Base-by-base conservation (phyloP, 2,329 filamentous ascomycete genomes). In the Raffaelea ambrosiae region DNA sequence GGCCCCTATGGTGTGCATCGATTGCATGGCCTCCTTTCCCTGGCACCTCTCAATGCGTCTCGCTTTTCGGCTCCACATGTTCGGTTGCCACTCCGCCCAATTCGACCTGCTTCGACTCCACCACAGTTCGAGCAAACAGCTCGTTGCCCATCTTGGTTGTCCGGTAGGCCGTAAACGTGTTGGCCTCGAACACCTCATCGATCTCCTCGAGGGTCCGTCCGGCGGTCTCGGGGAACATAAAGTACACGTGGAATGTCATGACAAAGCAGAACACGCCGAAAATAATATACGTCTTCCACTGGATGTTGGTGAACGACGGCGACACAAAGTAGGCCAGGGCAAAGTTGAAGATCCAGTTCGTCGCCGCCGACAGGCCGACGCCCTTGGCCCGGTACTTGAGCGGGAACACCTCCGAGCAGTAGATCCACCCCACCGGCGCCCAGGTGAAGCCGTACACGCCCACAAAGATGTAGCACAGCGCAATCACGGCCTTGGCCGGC, bases 381-480 rank as follows among this genome's bases (percentile, higher is more conserved):
- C 77, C 78, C 3, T 70, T 75, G 3, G 77, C 78, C 31, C 79
- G 72, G 0, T 76, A 79, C 50, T 77, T 75, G 3, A 82, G 67
- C 0, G 76, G 78, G 73, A 76, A 83, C 3, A 82, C 74, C 61
- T 85, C 81, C 16, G 78, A 76, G 0, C 77, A 75, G 55, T 85
- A 84, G 40, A 83, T 73, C 80, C 81, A 84, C 47, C 73, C 77
- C 3, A 81, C 75, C 1, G 79, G 79, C 0, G 78, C 80, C 18
- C 81, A 70, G 0, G 79, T 83, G n/a, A 82, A 66, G 1, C 77
- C 74, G 58, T 84, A 84, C 53, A 80, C 68, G 54, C 82, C 71
- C 56, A 83, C 77, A 49, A 84, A 71, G 16, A 84, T 68, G 59
- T 83, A 84, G 44, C 73, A 79, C 56, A 83, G 83, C 19, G 77